phyloP scores from a whole-genome alignment of 1,284 basidiomycete species.

The Limonomyces culmigenus region DNA sequence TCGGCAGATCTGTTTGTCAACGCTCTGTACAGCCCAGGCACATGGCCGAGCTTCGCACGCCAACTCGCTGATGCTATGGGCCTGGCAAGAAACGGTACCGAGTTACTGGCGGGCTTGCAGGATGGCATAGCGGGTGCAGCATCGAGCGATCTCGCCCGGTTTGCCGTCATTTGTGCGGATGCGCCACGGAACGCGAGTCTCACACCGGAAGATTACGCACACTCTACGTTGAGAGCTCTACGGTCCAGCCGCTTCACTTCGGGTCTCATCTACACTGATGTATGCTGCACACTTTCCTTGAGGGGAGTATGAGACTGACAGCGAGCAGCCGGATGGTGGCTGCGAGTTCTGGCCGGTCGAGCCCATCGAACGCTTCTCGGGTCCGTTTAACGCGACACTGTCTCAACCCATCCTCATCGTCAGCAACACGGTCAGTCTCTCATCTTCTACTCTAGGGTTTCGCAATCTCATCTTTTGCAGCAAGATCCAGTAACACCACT shows the following conservation, averaged over 20 bases:
- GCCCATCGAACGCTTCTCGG: constrained; percentile 9
- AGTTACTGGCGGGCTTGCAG: too few species aligned
- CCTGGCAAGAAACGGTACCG: too few species aligned
- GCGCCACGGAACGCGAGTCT: neutral
- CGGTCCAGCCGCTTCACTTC: neutral
- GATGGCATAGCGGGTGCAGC: too few species aligned
- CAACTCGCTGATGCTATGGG: too few species aligned
- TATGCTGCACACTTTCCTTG: too few species aligned
- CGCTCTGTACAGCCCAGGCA: too few species aligned
- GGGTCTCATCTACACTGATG: too few species aligned
- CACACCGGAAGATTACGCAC: neutral
- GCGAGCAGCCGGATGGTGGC: neutral
- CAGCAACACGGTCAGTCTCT: neutral
- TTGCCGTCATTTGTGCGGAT: neutral
- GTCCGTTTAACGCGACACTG: constrained; percentile 13
- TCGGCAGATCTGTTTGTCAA: neutral
- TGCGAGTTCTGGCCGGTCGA: neutral
- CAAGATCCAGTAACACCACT: too few species aligned
- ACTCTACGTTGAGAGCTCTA: neutral
- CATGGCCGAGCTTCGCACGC: too few species aligned
- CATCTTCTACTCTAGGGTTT: too few species aligned
- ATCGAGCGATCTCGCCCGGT: neutral
- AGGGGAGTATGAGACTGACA: too few species aligned
- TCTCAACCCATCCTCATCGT: neutral
- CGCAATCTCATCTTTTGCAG: too few species aligned